phyloP scores from a whole-genome alignment of 345 rosid genomes.

The Eucalyptus albens region DNA sequence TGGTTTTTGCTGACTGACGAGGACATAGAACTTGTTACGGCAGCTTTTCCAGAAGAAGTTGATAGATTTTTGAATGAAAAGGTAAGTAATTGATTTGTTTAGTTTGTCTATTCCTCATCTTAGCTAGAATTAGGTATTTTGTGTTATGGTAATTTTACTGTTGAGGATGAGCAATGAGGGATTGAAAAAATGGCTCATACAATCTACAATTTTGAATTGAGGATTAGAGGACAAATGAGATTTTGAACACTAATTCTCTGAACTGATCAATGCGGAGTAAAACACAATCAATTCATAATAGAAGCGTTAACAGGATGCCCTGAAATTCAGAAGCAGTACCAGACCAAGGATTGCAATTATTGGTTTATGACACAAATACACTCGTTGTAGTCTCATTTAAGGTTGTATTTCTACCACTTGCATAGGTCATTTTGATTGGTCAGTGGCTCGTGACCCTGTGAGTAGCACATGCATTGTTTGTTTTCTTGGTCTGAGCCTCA shows the following conservation, averaged over 20 bases:
- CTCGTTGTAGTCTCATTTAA: neutral
- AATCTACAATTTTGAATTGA: neutral
- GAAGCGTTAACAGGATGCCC: neutral
- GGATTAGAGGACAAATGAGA: neutral
- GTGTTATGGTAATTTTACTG: neutral
- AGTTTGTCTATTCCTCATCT: neutral
- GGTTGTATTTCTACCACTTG: neutral
- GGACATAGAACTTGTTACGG: constrained; percentile 43
- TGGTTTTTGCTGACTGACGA: constrained; percentile 68
- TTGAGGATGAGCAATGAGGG: neutral
- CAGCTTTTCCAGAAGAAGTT: constrained; percentile 68
- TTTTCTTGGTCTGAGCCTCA: neutral
- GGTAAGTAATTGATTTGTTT: constrained; percentile 19
- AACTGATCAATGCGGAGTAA: neutral
- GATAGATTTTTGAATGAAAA: constrained; percentile 47
- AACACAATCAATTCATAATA: neutral
- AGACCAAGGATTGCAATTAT: neutral
- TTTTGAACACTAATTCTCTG: neutral
- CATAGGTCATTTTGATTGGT: neutral
- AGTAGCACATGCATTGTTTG: neutral
- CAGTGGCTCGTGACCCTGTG: neutral
- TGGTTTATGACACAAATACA: neutral
- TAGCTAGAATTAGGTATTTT: neutral
- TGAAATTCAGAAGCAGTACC: neutral
- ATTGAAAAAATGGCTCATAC: neutral